These are phyloP conservation scores for Nemophila menziesii DNA, from an alignment of 257 asterid species.

Conservation along the genomic window DNA sequence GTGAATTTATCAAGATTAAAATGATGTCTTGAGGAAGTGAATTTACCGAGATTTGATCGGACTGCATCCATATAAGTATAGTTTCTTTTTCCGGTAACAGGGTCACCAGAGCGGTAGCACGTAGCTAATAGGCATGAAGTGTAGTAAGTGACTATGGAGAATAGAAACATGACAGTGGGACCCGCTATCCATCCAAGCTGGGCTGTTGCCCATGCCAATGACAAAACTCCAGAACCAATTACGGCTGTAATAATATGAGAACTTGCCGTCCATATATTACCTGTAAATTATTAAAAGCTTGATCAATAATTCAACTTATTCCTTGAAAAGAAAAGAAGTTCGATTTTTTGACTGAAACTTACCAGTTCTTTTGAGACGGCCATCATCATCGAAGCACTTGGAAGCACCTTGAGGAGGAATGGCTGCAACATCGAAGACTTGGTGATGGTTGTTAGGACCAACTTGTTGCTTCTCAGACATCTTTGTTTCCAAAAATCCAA, in stretches of 20 bases:
- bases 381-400: slow-evolving; percentile 42
- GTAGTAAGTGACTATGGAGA: slow-evolving; percentile 45
- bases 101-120: slow-evolving; percentile 39
- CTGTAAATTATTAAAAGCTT: slow-evolving; percentile 7
- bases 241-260: slow-evolving; percentile 55
- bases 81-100: slow-evolving; percentile 34
- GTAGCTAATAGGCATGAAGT: slow-evolving; percentile 40
- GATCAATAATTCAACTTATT: background rate
- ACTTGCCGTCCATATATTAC: slow-evolving; percentile 50
- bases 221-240: slow-evolving; percentile 49
- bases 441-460: slow-evolving; percentile 20
- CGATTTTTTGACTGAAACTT: background rate
- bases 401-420: slow-evolving; percentile 14
- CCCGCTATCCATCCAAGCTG: slow-evolving; percentile 60
- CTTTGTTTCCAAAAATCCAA: slow-evolving; percentile 15
- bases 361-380: slow-evolving; percentile 44
- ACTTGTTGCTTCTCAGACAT: slow-evolving; percentile 30
- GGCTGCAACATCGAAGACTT: slow-evolving; percentile 31
- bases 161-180: slow-evolving; percentile 37
- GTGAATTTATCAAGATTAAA: too few species aligned
- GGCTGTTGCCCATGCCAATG: slow-evolving; percentile 59
- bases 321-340: background rate
- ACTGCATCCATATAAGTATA: slow-evolving; percentile 52
- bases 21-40: background rate
- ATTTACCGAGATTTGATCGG: slow-evolving; percentile 30